Conservation (phyloP, 257 asterid species). For the Solanum megistacrolobum region DNA sequence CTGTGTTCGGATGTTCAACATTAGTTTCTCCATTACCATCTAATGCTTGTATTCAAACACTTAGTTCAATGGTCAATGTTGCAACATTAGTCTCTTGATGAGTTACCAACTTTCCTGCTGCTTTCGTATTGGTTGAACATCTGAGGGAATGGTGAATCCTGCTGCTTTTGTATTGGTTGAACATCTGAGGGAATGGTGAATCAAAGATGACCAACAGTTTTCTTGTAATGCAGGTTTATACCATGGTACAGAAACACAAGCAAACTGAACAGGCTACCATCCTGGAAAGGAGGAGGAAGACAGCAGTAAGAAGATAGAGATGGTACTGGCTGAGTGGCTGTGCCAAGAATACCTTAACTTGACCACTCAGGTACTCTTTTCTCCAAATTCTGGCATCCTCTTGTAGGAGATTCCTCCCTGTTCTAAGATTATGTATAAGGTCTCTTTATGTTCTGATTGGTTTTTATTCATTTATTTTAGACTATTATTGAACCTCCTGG, state of each 20-base stretch:
- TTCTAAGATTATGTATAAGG: background rate
- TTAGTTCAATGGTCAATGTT: background rate
- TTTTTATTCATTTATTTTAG: background rate
- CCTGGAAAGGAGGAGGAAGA: constrained; percentile 22
- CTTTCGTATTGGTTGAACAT: background rate
- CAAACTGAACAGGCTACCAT: constrained; percentile 22
- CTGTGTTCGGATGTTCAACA: background rate
- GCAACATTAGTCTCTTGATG: background rate
- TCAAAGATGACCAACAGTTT: background rate
- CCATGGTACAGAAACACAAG: constrained; percentile 73
- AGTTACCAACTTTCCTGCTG: background rate
- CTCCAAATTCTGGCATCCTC: background rate
- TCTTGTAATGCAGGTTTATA: constrained; percentile 50
- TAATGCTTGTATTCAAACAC: background rate
- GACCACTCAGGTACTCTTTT: background rate
- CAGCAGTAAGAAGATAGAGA: constrained; percentile 11
- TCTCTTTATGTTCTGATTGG: background rate
- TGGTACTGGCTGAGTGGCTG: background rate
- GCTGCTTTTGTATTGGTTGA: background rate
- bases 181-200: background rate
- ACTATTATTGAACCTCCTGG: background rate
- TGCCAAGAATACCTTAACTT: background rate
- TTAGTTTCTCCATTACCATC: background rate
- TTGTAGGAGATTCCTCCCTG: background rate
- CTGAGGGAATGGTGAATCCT: background rate